Evolutionary conservation across 768 basidiomycete species (phyloP).

Genomic region (Mycena metata): DNA sequence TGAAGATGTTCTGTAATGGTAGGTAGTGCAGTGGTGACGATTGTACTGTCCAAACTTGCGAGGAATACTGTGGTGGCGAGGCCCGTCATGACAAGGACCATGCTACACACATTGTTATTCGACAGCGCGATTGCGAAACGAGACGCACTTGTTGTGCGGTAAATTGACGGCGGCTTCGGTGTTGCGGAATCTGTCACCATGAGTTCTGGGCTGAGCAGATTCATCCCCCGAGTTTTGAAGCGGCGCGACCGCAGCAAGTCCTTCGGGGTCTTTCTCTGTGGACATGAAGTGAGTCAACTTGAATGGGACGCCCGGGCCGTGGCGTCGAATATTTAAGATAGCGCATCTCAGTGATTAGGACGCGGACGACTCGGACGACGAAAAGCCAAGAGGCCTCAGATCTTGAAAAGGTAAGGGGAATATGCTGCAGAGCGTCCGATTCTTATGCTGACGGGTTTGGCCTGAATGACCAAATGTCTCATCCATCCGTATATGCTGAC

Average conservation of each 20-base stretch:
- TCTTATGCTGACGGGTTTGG: no score
- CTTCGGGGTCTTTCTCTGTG: not conserved
- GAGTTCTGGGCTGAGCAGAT: slow-evolving; percentile 3
- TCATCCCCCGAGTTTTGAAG: not conserved
- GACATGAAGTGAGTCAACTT: no score
- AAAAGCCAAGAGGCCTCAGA: no score
- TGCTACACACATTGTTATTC: not conserved
- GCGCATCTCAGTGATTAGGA: no score
- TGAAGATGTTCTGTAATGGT: slow-evolving; percentile 31
- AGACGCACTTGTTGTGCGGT: slow-evolving; percentile 30
- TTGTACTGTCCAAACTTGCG: slow-evolving; percentile 29
- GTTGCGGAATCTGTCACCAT: slow-evolving; percentile 23
- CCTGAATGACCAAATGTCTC: no score
- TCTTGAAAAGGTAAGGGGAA: no score
- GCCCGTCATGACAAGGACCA: slow-evolving; percentile 28
- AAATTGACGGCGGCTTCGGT: slow-evolving; percentile 17
- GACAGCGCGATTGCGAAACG: no score
- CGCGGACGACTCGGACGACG: no score
- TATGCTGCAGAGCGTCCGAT: no score
- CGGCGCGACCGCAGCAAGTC: not conserved
- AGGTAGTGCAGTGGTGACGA: slow-evolving; percentile 36
- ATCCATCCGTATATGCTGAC: no score
- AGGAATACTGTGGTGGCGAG: slow-evolving; percentile 30
- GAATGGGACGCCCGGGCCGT: no score
- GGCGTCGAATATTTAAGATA: no score